Evolutionary conservation across 140 eudicot species (phyloP), one percentile per base, ranked within the genome.

Genomic region (Cichorium intybus): DNA sequence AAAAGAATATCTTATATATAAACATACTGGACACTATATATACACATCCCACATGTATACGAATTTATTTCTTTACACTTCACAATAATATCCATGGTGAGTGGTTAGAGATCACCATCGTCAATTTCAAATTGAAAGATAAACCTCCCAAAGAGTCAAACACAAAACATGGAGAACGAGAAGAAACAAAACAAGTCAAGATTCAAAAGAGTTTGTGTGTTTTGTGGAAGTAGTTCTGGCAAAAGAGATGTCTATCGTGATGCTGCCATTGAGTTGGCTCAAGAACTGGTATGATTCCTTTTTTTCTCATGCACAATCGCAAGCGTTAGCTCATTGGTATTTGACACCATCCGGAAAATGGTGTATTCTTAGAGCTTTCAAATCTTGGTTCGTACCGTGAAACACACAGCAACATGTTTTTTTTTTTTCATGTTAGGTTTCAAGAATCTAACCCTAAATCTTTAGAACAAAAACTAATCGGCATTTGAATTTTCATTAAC

Each of bases 141-240:
- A 74, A 57, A 53, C 45, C 35, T 10, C 1, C 27, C 71, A 39
- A 52, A 11, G 66, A 33, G 48, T 48, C 56, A 43, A 69, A 56
- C 17, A 23, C 5, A 56, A 35, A 34, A 26, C 18, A 68, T 75
- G 75, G 80, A 76, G 62, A 60, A 28, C 54, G 87, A 71, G 39
- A 70, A 67, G 50, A 53, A 77, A 41, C n/a, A 20, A 8, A 60
- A 61, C 50, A 72, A 64, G 24, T 87, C 96, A 56, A 80, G 86
- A 68, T 88, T 88, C 78, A 88, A 78, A 68, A 70, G 90, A 21
- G 88, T 88, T 9, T 85, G 96, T 67, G 96, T 82, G 27, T 88
- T 88, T 69, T 88, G 96, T 75, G 96, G 93, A n/a, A 88, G 93
- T 37, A 88, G 96, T 64, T 60, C 89, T 26, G 94, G 96, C 0